Conservation (phyloP, 2,329 filamentous ascomycete genomes). For the Phyllosticta citrichinensis region DNA sequence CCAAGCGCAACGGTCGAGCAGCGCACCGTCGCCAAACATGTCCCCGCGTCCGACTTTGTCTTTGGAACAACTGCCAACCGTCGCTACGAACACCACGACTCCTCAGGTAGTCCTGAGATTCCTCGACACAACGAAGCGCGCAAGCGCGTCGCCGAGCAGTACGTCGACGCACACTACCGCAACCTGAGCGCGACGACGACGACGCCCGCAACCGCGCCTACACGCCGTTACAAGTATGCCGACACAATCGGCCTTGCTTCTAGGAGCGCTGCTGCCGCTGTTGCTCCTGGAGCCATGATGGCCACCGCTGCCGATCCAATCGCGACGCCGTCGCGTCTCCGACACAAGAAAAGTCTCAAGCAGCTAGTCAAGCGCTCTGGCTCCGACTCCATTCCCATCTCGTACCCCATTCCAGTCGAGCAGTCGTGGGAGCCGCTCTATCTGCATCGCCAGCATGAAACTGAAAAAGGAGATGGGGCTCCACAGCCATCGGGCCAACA, state of each 20-base stretch:
- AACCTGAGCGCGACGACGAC: neutral
- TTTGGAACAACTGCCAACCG: neutral
- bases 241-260: neutral
- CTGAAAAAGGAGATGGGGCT: neutral
- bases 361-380: neutral
- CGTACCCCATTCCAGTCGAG: neutral
- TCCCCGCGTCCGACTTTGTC: neutral
- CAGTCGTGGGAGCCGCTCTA: neutral
- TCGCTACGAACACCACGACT: neutral
- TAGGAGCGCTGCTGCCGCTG: neutral
- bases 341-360: neutral
- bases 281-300: neutral
- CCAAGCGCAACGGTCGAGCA: neutral
- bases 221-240: neutral
- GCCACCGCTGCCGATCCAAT: neutral
- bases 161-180: neutral
- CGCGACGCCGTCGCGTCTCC: neutral
- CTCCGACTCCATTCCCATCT: neutral
- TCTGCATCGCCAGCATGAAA: neutral
- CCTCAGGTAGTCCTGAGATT: neutral
- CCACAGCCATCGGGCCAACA: neutral
- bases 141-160: neutral
- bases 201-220: neutral
- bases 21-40: neutral
- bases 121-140: neutral